Conservation (phyloP, 2,329 filamentous ascomycete genomes). For the Epichloe sibirici region DNA sequence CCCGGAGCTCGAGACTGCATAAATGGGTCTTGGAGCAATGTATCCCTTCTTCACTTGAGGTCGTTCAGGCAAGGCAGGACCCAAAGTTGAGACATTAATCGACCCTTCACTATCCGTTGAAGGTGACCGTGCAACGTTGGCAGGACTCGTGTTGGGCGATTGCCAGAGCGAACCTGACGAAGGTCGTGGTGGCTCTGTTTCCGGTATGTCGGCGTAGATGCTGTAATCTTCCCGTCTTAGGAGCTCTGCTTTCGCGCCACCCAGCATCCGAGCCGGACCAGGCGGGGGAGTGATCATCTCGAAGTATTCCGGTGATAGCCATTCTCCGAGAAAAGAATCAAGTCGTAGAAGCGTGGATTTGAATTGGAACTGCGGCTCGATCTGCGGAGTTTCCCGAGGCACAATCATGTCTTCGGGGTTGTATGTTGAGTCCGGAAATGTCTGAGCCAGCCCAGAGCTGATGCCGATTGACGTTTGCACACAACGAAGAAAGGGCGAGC, state of each 20-base stretch:
- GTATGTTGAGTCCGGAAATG: conserved; percentile 20
- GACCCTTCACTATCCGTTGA: conserved; percentile 16
- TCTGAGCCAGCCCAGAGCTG: conserved; percentile 67
- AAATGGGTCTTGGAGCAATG: conserved; percentile 64
- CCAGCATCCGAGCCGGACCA: conserved; percentile 74
- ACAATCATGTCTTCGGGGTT: conserved; percentile 23
- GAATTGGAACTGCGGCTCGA: conserved; percentile 19
- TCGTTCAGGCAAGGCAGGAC: conserved; percentile 21
- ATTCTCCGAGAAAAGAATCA: conserved; percentile 90
- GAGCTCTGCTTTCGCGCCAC: conserved; percentile 76
- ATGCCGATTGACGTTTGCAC: conserved; percentile 86
- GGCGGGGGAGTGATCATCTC: conserved; percentile 86
- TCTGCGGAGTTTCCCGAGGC: conserved; percentile 17
- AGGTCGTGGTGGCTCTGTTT: conserved; percentile 12
- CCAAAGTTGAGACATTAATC: conserved; percentile 19
- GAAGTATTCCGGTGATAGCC: conserved; percentile 88
- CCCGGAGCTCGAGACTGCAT: conserved; percentile 68
- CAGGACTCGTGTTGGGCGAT: conserved; percentile 17
- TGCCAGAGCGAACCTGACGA: conserved; percentile 21
- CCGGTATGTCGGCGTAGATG: conserved; percentile 24
- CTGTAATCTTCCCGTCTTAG: conserved; percentile 61
- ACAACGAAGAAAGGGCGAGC: conserved; percentile 87
- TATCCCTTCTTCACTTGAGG: conserved; percentile 39
- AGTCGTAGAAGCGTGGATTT: conserved; percentile 59
- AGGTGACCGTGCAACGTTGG: conserved; percentile 10